A percentile compares a stretch with the other conserved stretches of the same genome.
phyloP scores from a whole-genome alignment of 352 stramenopile genomes.

The Pilasporangium apinafurcum region DNA sequence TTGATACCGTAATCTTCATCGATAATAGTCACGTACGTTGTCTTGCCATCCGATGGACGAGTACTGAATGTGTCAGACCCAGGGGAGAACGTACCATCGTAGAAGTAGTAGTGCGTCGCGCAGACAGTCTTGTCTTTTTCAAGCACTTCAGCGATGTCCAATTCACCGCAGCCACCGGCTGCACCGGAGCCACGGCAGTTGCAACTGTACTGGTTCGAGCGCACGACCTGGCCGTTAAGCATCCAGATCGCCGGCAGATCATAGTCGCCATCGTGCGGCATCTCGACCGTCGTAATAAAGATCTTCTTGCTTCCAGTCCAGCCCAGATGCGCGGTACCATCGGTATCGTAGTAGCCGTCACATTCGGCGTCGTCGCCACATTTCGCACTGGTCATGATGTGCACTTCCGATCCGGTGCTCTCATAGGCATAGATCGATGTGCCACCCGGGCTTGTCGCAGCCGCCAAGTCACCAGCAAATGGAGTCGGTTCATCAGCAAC shows the following conservation, averaged over 20 bases:
- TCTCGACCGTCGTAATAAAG: conserved; percentile 37
- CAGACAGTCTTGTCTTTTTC: conserved; percentile 8
- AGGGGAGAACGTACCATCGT: conserved; percentile 33
- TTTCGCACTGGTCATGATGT: conserved; percentile 27
- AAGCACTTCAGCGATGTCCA: conserved; percentile 40
- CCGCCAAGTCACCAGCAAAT: conserved; percentile 22
- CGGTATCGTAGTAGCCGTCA: conserved; percentile 15
- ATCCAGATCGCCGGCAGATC: conserved; percentile 35
- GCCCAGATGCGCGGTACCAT: conserved; percentile 21
- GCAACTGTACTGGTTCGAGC: conserved; percentile 38
- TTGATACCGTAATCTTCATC: conserved; percentile 36
- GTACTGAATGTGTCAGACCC: conserved; percentile 34
- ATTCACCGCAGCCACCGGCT: conserved; percentile 40
- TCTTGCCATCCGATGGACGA: conserved; percentile 18
- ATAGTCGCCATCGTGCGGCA: conserved; percentile 16
- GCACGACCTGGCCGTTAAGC: conserved; percentile 39
- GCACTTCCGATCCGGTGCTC: conserved; percentile 32
- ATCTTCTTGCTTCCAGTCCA: conserved; percentile 41
- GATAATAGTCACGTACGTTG: conserved; percentile 48
- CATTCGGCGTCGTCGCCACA: conserved; percentile 12
- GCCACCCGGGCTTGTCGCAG: no score
- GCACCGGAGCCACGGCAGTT: conserved; percentile 42
- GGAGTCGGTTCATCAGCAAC: not conserved
- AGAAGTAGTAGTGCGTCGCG: conserved; percentile 77
- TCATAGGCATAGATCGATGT: no score